These are phyloP conservation scores for Russula sp. DNA, from an alignment of 768 basidiomycete species.

Conservation along the genomic window DNA sequence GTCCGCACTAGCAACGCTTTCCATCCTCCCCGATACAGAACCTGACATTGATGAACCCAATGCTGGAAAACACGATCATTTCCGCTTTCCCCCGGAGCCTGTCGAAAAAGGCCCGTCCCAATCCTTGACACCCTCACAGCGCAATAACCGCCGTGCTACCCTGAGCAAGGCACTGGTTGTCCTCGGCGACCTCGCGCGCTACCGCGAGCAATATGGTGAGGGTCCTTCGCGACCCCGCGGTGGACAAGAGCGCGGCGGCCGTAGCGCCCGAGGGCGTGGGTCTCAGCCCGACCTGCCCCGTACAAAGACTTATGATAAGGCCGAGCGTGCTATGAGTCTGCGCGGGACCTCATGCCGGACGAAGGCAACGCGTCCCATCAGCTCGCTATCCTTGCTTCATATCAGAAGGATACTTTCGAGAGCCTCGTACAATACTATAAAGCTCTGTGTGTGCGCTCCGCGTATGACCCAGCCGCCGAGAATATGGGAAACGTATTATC, in stretches of 20 bases:
- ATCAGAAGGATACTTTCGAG: conserved; percentile 76
- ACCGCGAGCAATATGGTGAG: conserved; percentile 87
- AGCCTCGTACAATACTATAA: conserved; percentile 87
- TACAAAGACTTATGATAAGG: conserved; percentile 63
- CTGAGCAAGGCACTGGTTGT: conserved; percentile 87
- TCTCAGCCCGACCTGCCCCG: conserved; percentile 38
- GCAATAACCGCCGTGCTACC: conserved; percentile 64
- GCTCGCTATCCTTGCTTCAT: conserved; percentile 87
- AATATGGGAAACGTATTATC: conserved; percentile 74
- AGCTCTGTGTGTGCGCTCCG: conserved; percentile 79
- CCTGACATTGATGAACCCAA: conserved; percentile 33
- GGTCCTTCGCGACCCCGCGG: conserved; percentile 59
- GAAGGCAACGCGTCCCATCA: conserved; percentile 97
- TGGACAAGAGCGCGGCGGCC: conserved; percentile 61
- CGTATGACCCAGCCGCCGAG: conserved; percentile 84
- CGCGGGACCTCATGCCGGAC: conserved; percentile 73
- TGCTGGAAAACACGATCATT: conserved; percentile 50
- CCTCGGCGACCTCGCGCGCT: conserved; percentile 91
- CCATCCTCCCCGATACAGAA: conserved; percentile 46
- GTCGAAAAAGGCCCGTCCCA: conserved; percentile 38
- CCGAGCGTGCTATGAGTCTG: conserved; percentile 84
- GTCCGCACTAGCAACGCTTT: conserved; percentile 54
- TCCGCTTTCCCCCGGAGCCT: conserved; percentile 59
- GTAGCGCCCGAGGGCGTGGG: conserved; percentile 48
- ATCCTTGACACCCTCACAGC: conserved; percentile 48